These are phyloP conservation scores for Nyctanthes arbortristis DNA, from an alignment of 257 asterid species.

Conservation along the genomic window DNA sequence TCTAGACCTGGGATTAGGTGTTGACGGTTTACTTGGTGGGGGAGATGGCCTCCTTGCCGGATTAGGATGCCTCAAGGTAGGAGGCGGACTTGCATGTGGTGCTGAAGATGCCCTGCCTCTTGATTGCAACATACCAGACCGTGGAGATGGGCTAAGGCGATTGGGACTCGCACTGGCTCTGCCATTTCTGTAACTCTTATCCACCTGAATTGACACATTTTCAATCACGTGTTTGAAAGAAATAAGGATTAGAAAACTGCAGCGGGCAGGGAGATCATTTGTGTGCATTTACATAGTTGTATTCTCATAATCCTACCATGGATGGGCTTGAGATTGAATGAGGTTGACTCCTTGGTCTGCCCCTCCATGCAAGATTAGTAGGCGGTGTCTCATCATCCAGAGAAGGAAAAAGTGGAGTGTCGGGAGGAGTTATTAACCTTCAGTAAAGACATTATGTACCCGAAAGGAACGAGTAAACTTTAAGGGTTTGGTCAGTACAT, in stretches of 20 bases:
- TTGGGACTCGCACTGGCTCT: constrained; percentile 91
- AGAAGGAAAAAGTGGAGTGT: constrained; percentile 88
- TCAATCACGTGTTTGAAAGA: constrained; percentile 15
- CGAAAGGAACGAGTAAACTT: constrained; percentile 23
- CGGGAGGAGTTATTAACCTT: constrained; percentile 99
- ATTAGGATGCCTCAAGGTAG: constrained; percentile 48
- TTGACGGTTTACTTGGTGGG: constrained; percentile 62
- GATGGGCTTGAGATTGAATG: constrained; percentile 81
- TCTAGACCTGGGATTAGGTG: constrained; percentile 57
- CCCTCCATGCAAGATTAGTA: constrained; percentile 58
- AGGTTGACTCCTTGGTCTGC: constrained; percentile 92
- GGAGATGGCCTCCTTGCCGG: constrained; percentile 73
- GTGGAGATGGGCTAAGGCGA: constrained; percentile 85
- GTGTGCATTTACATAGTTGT: neutral
- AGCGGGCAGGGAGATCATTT: neutral
- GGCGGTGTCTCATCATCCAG: constrained; percentile 77
- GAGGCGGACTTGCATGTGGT: constrained; percentile 76
- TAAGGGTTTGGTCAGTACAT: constrained; percentile 12
- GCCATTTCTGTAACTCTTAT: constrained; percentile 61
- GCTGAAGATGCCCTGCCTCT: constrained; percentile 71
- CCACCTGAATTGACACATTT: constrained; percentile 58
- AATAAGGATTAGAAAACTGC: neutral
- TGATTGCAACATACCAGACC: constrained; percentile 56
- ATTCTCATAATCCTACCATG: constrained; percentile 48
- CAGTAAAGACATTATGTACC: constrained; percentile 26